Evolutionary conservation across 306 rosid species (phyloP), one percentile per base, ranked within the genome.

Genomic region (Erythrophleum fordii): DNA sequence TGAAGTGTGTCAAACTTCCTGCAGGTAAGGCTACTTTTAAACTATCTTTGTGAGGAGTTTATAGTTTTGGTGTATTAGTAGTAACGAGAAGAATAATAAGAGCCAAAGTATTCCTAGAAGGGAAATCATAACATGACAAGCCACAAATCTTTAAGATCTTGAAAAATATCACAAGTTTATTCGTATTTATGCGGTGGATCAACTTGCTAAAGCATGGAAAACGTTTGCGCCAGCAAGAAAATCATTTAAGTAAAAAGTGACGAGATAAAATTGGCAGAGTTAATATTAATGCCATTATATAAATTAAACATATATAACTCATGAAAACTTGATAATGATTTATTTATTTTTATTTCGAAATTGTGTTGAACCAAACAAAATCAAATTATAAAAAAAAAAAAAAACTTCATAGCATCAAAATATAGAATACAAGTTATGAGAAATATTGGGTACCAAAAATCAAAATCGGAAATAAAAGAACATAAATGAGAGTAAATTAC

Each of bases 401-500:
- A 8, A 44, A 8, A 44, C 1, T 44, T 44, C 13, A 44, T 8
- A 44, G 5, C 42, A 44, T 44, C 22, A 14, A 17, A 61, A 28
- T 28, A 14, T 26, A 18, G 22, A 26, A 12, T 8, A 26, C 20
- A 60, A 13, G 20, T 60, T 28, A 28, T 16, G 31, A 17, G 42
- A 7, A 39, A 31, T 31, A 31, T 31, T 31, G 11, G 11, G 67
- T 13, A 34, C 41, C 9, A 28, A 60, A 60, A 28, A 60, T 60
- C 20, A 14, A 28, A 13, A 17, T 51, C 22, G 8, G 25, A 23
- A 66, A 52, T 18, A 52, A 11, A 22, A 70, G 1, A 28, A 72
- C 56, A 70, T 17, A 72, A 72, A 28, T 49, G 44, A 29, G 60
- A 72, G 56, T 70, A 72, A 51, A 25, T 72, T 29, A 56, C 28